A percentile compares a stretch with the other conserved stretches of the same genome.
Conservation (phyloP, 139 green algal species). For the Ettlia oleoabundans region DNA sequence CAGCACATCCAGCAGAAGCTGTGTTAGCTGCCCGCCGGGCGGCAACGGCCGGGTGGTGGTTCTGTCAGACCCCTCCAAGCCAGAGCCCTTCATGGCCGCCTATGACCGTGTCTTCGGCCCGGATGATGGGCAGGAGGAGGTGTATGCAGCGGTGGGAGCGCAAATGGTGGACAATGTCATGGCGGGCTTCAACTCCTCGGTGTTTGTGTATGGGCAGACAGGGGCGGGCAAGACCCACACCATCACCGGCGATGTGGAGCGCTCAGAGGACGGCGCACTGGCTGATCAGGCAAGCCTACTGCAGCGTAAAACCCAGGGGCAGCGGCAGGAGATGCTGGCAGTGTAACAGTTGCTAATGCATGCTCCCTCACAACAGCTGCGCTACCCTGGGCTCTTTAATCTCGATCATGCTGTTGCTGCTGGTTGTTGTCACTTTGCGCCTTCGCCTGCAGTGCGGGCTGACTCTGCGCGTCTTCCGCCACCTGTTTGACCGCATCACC, state of each 20-base stretch:
- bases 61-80: constrained; percentile 41
- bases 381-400: too few relatives aligned
- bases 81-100: constrained; percentile 47
- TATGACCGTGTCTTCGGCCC: constrained; percentile 67
- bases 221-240: constrained; percentile 82
- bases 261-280: constrained; percentile 28
- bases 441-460: too few relatives aligned
- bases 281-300: constrained; percentile 52
- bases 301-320: too few relatives aligned
- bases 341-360: too few relatives aligned
- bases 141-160: constrained; percentile 70
- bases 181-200: constrained; percentile 76
- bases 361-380: too few relatives aligned
- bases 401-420: too few relatives aligned
- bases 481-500: constrained; percentile 79
- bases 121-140: constrained; percentile 58
- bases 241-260: constrained; percentile 62
- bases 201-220: constrained; percentile 81
- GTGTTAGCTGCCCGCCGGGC: neutral
- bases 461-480: constrained; percentile 81
- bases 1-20: neutral
- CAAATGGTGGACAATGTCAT: constrained; percentile 79
- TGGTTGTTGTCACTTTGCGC: too few relatives aligned
- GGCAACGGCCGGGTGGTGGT: constrained; percentile 34
- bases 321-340: too few relatives aligned